Percentiles rank a stretch among this genome's conserved stretches.
Evolutionary conservation across 768 basidiomycete genomes (phyloP).

Genomic region (Pleurotus ostreatus): DNA sequence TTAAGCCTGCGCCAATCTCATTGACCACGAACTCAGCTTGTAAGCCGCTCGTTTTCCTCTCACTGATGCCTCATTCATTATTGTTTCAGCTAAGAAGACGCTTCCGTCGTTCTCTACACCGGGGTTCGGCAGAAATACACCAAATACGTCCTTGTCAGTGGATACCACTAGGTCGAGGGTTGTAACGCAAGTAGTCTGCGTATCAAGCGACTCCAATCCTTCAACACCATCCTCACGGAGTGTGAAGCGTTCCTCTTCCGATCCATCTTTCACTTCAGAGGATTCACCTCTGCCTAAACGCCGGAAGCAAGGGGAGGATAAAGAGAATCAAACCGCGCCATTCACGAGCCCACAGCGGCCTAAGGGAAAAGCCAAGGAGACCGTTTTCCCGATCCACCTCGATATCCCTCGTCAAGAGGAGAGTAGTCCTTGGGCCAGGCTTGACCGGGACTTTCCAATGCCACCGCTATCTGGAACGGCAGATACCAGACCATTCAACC

Average conservation of each 20-base stretch:
- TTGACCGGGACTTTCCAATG: slow-evolving; percentile 22
- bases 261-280: slow-evolving; percentile 13
- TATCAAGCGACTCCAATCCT: slow-evolving; percentile 2
- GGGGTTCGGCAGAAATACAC: slow-evolving; percentile 8
- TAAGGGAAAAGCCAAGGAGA: slow-evolving; percentile 17
- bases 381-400: slow-evolving; percentile 11
- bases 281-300: slow-evolving; percentile 15
- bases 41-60: background rate
- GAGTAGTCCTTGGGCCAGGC: slow-evolving; percentile 21
- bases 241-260: slow-evolving; percentile 14
- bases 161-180: background rate
- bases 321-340: slow-evolving; percentile 13
- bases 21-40: slow-evolving; percentile 7
- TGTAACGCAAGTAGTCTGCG: background rate
- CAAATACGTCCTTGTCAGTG: background rate
- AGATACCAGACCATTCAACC: background rate
- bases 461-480: slow-evolving; percentile 6
- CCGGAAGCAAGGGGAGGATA: slow-evolving; percentile 11
- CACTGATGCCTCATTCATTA: background rate
- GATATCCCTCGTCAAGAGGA: slow-evolving; percentile 9
- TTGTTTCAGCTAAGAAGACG: background rate
- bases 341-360: background rate
- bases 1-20: slow-evolving; percentile 35
- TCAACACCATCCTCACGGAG: slow-evolving; percentile 4
- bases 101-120: slow-evolving; percentile 13